Percentiles rank a stretch among this genome's conserved stretches.
phyloP scores from a whole-genome alignment of 768 basidiomycete genomes.

The Lactarius evosmus region DNA sequence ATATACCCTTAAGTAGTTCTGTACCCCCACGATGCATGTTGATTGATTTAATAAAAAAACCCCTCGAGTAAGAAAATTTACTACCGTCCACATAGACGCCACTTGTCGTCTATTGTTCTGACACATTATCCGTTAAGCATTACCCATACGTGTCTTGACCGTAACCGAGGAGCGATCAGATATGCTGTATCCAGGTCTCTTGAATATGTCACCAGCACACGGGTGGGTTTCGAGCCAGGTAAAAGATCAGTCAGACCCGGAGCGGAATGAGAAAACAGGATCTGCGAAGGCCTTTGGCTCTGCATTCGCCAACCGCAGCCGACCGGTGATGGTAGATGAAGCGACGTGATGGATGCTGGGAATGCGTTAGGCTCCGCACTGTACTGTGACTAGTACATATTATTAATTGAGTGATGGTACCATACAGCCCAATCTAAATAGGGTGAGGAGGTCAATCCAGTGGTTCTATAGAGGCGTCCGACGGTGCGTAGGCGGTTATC shows the following conservation, averaged over 20 bases:
- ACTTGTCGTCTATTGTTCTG: neutral
- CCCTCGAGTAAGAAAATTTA: neutral
- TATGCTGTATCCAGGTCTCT: neutral
- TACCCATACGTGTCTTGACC: neutral
- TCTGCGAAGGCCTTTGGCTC: neutral
- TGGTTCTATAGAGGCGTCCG: neutral
- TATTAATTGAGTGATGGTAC: slow-evolving; percentile 6
- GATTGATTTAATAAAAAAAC: too few species aligned
- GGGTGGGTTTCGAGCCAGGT: neutral
- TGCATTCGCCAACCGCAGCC: neutral
- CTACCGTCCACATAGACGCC: neutral
- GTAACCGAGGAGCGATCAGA: neutral
- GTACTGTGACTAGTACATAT: slow-evolving; percentile 1
- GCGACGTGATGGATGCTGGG: neutral
- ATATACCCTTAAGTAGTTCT: neutral
- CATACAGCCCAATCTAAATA: slow-evolving; percentile 2
- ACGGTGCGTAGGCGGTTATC: neutral
- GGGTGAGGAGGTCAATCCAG: slow-evolving; percentile 3
- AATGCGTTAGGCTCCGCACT: neutral
- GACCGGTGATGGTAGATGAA: neutral
- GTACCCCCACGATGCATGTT: too few species aligned
- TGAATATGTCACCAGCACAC: neutral
- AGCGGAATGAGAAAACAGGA: neutral
- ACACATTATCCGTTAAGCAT: neutral
- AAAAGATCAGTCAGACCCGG: neutral